phyloP scores from a whole-genome alignment of 2,329 filamentous ascomycete genomes.

The Pyricularia pennisetigena region DNA sequence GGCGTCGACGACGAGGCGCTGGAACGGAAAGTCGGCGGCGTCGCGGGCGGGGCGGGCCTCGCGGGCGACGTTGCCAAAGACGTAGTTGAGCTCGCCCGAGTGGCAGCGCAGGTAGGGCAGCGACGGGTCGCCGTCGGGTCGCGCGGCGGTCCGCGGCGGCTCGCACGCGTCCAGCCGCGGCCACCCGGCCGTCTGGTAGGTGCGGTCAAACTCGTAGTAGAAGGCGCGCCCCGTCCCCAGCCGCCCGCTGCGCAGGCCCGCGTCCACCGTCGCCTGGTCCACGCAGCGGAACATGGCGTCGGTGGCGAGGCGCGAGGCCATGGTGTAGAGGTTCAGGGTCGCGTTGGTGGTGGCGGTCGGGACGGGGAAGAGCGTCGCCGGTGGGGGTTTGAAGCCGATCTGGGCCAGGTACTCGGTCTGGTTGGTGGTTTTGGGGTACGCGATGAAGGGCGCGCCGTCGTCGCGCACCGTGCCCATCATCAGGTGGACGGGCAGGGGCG shows the following conservation, averaged over 20 bases:
- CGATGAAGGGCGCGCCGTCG: constrained; percentile 45
- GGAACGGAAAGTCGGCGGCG: constrained; percentile 24
- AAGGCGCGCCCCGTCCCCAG: constrained; percentile 34
- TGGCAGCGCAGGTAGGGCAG: constrained; percentile 42
- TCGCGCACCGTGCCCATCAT: constrained; percentile 46
- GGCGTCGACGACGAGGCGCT: constrained; percentile 31
- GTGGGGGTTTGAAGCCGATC: constrained; percentile 20
- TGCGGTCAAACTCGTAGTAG: constrained; percentile 51
- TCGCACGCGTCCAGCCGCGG: constrained; percentile 41
- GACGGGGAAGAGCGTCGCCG: constrained; percentile 37
- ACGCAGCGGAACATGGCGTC: constrained; percentile 51
- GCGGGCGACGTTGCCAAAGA: constrained; percentile 39
- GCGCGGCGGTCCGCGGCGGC: constrained; percentile 23
- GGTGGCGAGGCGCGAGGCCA: constrained; percentile 42
- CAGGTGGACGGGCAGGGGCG: constrained; percentile 37
- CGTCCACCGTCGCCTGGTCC: constrained; percentile 46
- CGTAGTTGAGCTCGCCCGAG: constrained; percentile 42
- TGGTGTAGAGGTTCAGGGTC: constrained; percentile 45
- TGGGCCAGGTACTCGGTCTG: constrained; percentile 20
- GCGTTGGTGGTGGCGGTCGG: constrained; percentile 31
- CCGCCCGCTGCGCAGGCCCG: constrained; percentile 30
- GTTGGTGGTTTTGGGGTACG: constrained; percentile 28
- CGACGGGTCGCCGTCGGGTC: constrained; percentile 29
- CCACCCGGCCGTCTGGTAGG: constrained; percentile 41
- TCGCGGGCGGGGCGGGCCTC: constrained; percentile 35